Base-by-base conservation (phyloP, 2,329 filamentous ascomycete species). In the Golovinomyces cichoracearum region DNA sequence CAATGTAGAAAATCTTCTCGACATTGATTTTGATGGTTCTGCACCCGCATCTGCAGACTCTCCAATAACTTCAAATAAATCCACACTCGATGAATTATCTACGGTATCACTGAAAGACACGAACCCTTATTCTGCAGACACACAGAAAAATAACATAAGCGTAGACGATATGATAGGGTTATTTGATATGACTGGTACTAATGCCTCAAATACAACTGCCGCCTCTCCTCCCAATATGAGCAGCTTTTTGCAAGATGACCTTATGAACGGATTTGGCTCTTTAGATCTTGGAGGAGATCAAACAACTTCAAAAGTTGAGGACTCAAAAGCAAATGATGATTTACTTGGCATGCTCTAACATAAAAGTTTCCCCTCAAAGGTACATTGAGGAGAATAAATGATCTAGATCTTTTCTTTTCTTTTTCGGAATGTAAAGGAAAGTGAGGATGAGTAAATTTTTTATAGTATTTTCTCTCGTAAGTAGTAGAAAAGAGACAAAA, bases 21-120 rank as follows among this genome's bases (percentile, higher is more conserved):
- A 98, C 58, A 93, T 93, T 58, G 85, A 93, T 63, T 93, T 93
- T 60, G 90, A 95, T 59, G 90, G 88, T 23, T 80, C 83, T 2
- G 86, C 82, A 2, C 88, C 88, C 2, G 88, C 90, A n/a, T 88
- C 83, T 12, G 71, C 83, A 47, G 80, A 86, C 54, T 73, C 73
- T 49, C 68, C 76, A 53, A 71, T 75, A 15, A 57, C 62, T n/a
- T 61, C 59, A 42, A 66, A 68, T 42, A 53, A 65, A 17, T 68
- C 66, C 13, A 68, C 69, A 40, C 58, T 74, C 15, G 70, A 72
- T 57, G 68, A 70, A 12, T 61, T 72, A 38, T 66, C 73, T 6
- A 75, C 72, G 35, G 84, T 80, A 26, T 80, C 80, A 4, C 76
- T 80, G 53, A 68, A 80, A 48, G 70, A 79, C 21, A 73, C 71